phyloP scores from a whole-genome alignment of 2,329 filamentous ascomycete genomes.

The Fusarium guadeloupense region DNA sequence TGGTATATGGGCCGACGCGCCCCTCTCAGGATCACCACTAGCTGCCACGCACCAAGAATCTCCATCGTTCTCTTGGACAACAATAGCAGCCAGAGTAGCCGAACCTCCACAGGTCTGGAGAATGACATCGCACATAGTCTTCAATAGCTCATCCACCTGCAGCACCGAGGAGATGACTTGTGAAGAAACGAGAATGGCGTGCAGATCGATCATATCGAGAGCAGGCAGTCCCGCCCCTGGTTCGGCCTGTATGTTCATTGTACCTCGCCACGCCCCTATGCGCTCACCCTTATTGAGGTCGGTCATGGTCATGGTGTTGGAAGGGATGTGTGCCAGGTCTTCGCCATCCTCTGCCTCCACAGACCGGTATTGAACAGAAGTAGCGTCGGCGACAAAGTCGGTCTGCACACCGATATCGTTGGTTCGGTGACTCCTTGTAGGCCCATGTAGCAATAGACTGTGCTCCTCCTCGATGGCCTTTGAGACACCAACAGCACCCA shows the following conservation, averaged over 20 bases:
- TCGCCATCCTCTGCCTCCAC: slow-evolving; percentile 57
- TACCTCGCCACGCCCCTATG: slow-evolving; percentile 70
- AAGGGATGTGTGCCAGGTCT: slow-evolving; percentile 53
- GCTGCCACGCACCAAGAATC: slow-evolving; percentile 77
- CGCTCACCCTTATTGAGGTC: slow-evolving; percentile 64
- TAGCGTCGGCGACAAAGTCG: slow-evolving; percentile 69
- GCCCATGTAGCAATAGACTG: slow-evolving; percentile 71
- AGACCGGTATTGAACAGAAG: slow-evolving; percentile 61
- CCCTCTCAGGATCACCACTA: slow-evolving; percentile 75
- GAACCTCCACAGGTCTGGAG: slow-evolving; percentile 77
- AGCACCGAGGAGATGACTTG: slow-evolving; percentile 83
- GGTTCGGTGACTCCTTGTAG: slow-evolving; percentile 65
- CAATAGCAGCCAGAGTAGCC: slow-evolving; percentile 76
- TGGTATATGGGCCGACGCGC: slow-evolving; percentile 72
- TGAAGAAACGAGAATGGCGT: slow-evolving; percentile 80
- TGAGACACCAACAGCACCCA: slow-evolving; percentile 75
- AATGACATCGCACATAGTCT: slow-evolving; percentile 85
- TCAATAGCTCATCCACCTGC: slow-evolving; percentile 77
- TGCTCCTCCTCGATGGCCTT: slow-evolving; percentile 74
- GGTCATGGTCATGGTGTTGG: slow-evolving; percentile 52
- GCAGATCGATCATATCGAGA: slow-evolving; percentile 84
- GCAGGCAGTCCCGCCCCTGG: slow-evolving; percentile 72
- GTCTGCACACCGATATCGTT: slow-evolving; percentile 75
- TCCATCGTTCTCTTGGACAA: slow-evolving; percentile 73
- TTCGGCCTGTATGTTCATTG: slow-evolving; percentile 64